Base-by-base conservation (phyloP, 2,329 filamentous ascomycete species). In the Fusarium ramigenum region DNA sequence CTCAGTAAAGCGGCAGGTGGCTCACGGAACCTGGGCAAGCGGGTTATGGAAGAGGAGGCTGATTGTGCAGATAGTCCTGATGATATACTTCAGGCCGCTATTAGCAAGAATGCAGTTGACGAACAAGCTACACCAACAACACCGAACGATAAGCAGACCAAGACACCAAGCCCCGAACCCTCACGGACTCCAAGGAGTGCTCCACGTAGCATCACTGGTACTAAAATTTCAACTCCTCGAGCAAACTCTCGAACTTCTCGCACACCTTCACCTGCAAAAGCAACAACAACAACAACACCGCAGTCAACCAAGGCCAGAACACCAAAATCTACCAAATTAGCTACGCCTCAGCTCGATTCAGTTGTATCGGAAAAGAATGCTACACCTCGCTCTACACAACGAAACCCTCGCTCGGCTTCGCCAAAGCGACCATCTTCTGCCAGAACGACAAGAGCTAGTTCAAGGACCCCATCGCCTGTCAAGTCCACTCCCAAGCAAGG, bases 41-140 rank as follows among this genome's bases (percentile, higher is more conserved):
- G 85, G 52, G 79, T 89, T 18, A 89, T 91, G 88, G 88, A 91
- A 73, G 82, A 87, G 72, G 90, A 91, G 76, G 85, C 83, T 19
- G 84, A 88, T 70, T 80, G 83, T 69, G 83, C 89, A 34, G 85
- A 87, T 54, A 82, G 79, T 44, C 81, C 83, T 9, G 78, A 80
- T 9, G 84, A 87, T 49, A 78, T 83, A 15, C 80, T 82, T 16
- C 69, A 76, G 28, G 75, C 75, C 14, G 78, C 70, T 6, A 76
- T 78, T 18, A 70, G 75, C 23, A 75, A 78, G 53, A 66, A 44
- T 19, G 69, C 75, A 28, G 65, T 73, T 32, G 62, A 72, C 11
- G 64, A 78, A 44, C 69, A 64, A 44, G 60, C 69, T 19, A 61
- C 63, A 37, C 61, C 79, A 46, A 68, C 84, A 62, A 72, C 83